These are phyloP conservation scores for Cystobasidium slooffiae DNA, from an alignment of 1,284 basidiomycete species.

Conservation along the genomic window DNA sequence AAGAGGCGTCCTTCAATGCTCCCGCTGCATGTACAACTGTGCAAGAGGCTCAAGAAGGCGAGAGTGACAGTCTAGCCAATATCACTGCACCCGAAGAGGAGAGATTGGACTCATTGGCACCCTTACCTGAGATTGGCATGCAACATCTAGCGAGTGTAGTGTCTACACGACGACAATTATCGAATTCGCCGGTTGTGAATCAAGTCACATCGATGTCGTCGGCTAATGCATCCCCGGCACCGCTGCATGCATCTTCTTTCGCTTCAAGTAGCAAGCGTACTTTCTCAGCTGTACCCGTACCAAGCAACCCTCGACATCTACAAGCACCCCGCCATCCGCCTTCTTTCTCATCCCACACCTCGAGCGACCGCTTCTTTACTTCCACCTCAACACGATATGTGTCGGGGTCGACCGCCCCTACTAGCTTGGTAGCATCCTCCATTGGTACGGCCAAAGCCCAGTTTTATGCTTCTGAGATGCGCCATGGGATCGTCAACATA, in stretches of 20 bases:
- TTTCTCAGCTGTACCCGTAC: conserved; percentile 3
- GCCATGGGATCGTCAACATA: conserved; percentile 62
- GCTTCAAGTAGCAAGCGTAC: conserved; percentile 25
- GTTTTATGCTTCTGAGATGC: background rate
- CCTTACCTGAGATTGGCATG: conserved; percentile 15
- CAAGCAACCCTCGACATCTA: background rate
- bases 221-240: background rate
- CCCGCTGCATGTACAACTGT: background rate
- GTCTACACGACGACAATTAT: background rate
- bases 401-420: conserved; percentile 32
- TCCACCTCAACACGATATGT: conserved; percentile 34
- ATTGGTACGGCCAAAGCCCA: conserved; percentile 4
- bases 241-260: background rate
- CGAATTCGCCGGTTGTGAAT: background rate
- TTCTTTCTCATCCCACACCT: conserved; percentile 29
- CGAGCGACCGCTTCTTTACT: conserved; percentile 43
- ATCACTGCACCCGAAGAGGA: conserved; percentile 30
- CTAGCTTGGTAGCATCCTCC: conserved; percentile 28
- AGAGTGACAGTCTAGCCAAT: background rate
- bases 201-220: background rate
- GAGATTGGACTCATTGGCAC: conserved; percentile 24
- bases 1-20: background rate
- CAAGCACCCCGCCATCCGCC: conserved; percentile 8
- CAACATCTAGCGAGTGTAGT: background rate
- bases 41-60: background rate